Percentiles rank a stretch among this genome's conserved stretches.
phyloP scores from a whole-genome alignment of 768 basidiomycete genomes.

The Tricholoma sp. region DNA sequence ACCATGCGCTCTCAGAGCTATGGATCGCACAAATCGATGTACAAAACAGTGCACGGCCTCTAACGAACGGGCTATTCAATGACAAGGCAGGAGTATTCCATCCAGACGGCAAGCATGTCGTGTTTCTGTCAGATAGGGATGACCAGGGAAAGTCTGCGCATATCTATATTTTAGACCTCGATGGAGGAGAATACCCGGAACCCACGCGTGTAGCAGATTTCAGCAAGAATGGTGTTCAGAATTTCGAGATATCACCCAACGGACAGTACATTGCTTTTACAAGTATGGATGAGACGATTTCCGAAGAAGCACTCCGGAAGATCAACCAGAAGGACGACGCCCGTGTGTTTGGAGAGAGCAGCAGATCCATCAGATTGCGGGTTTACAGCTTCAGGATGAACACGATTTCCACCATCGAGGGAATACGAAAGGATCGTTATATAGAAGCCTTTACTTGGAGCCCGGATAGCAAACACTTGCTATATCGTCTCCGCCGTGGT shows the following conservation, averaged over 20 bases:
- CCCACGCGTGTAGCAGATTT: not conserved
- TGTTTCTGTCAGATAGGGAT: constrained; percentile 27
- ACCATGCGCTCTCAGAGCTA: constrained; percentile 19
- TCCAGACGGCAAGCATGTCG: constrained; percentile 22
- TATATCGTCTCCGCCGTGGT: constrained; percentile 26
- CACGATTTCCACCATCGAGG: constrained; percentile 14
- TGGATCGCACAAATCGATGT: constrained; percentile 26
- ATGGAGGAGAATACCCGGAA: constrained; percentile 1
- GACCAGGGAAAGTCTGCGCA: constrained; percentile 21
- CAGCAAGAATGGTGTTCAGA: constrained; percentile 15
- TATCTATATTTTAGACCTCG: constrained; percentile 16
- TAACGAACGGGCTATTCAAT: constrained; percentile 23
- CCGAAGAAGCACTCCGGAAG: constrained; percentile 10
- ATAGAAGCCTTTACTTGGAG: constrained; percentile 29
- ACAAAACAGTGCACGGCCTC: constrained; percentile 20
- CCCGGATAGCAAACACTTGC: constrained; percentile 23
- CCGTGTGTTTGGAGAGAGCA: constrained; percentile 20
- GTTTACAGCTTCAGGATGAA: constrained; percentile 21
- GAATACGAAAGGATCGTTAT: constrained; percentile 19
- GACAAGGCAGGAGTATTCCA: constrained; percentile 27
- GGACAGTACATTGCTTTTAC: constrained; percentile 25
- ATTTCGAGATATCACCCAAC: constrained; percentile 28
- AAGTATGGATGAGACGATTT: constrained; percentile 12
- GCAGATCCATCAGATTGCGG: constrained; percentile 11
- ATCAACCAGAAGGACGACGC: constrained; percentile 20